Evolutionary conservation across 306 rosid species (phyloP).

Genomic region (Lathyrus tuberosus): DNA sequence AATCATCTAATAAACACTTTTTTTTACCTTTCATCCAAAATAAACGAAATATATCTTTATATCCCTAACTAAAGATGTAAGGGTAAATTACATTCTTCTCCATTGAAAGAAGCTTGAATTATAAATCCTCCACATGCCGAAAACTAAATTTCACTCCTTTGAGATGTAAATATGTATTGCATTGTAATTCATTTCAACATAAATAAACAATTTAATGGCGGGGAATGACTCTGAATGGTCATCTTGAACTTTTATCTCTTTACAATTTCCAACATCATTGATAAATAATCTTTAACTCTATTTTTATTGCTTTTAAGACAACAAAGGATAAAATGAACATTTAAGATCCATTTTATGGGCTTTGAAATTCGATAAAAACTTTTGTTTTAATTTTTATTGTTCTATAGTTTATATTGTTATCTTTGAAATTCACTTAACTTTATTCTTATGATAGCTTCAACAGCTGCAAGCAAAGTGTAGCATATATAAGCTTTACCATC

Average conservation of each 20-base stretch:
- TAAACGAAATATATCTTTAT: not conserved
- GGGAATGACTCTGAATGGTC: not conserved
- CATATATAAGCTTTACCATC: conserved; percentile 80
- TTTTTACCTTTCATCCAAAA: not conserved
- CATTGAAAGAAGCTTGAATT: not conserved
- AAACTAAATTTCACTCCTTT: not conserved
- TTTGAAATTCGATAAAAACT: not conserved
- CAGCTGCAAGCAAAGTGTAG: conserved; percentile 69
- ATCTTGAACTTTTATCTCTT: not conserved
- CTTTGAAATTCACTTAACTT: not conserved
- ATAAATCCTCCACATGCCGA: not conserved
- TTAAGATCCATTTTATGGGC: not conserved
- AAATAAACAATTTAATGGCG: not conserved
- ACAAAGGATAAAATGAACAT: not conserved
- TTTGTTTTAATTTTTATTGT: not conserved
- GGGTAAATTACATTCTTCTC: not conserved
- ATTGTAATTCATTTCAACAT: not conserved
- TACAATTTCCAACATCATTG: not conserved
- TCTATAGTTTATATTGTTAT: not conserved
- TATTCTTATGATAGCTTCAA: conserved; percentile 46
- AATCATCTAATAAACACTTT: conserved; percentile 1
- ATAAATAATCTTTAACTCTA: conserved; percentile 2
- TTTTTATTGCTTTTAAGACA: not conserved
- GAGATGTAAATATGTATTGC: not conserved
- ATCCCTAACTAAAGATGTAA: not conserved